Evolutionary conservation across 192 early-diverging fungal genomes (phyloP).

Genomic region (Neocallimastix lanati): DNA sequence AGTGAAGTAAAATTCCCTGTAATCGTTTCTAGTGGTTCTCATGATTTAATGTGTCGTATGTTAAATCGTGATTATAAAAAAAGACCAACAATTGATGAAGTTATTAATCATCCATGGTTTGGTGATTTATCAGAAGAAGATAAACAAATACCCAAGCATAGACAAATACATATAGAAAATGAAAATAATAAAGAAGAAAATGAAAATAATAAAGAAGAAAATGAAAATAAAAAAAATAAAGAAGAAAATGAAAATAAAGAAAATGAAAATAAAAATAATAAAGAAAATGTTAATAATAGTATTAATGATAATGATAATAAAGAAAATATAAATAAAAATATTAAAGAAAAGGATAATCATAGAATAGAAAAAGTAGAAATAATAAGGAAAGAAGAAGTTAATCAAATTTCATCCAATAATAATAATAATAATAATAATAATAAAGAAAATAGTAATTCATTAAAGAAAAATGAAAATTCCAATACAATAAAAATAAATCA

Average conservation of each 20-base stretch:
- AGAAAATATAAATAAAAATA: no score
- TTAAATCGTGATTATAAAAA: constrained; percentile 45
- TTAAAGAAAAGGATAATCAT: background rate
- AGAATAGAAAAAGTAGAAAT: background rate
- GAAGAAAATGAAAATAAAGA: background rate
- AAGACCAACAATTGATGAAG: constrained; percentile 58
- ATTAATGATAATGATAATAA: no score
- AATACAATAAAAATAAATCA: no score
- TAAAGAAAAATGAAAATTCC: no score
- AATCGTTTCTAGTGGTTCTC: constrained; percentile 29
- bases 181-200: background rate
- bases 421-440: no score
- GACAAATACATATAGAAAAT: background rate
- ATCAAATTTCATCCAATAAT: background rate
- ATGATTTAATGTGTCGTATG: constrained; percentile 50
- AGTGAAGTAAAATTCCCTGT: constrained; percentile 32
- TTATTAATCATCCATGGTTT: constrained; percentile 60
- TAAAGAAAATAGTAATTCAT: no score
- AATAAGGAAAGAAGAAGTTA: background rate
- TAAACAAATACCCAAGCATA: background rate
- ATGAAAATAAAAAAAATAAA: background rate
- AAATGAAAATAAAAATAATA: background rate
- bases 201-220: background rate
- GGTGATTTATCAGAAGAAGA: background rate
- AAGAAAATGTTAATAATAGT: no score